A percentile compares a stretch with the other conserved stretches of the same genome.
Conservation (phyloP, 306 rosid species). For the Chamaecrista fasciculata region DNA sequence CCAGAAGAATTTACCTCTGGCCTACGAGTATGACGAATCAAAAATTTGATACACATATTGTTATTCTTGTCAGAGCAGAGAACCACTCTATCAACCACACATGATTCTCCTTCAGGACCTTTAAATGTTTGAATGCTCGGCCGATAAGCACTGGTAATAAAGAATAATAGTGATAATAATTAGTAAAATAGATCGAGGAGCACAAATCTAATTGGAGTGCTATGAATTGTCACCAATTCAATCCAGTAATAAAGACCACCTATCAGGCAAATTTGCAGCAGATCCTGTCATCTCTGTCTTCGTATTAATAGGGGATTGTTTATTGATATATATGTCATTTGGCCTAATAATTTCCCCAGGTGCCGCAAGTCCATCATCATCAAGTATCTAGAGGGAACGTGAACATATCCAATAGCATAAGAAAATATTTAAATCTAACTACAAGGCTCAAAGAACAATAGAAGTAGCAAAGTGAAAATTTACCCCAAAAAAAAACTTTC, state of each 20-base stretch:
- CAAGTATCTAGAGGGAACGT: conserved; percentile 57
- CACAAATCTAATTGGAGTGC: not conserved
- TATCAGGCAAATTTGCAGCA: conserved; percentile 51
- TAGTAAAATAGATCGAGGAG: conserved; percentile 27
- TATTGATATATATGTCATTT: conserved; percentile 64
- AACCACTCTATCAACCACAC: conserved; percentile 81
- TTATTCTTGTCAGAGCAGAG: conserved; percentile 70
- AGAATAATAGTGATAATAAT: too few species aligned
- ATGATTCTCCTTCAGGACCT: conserved; percentile 73
- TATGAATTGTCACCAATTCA: not conserved
- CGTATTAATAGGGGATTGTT: conserved; percentile 62
- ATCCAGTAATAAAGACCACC: conserved; percentile 32
- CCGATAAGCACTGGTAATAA: conserved; percentile 53
- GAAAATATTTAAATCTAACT: not conserved
- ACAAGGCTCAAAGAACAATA: not conserved
- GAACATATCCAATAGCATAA: conserved; percentile 9
- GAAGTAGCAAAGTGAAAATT: too few species aligned
- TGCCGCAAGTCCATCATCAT: conserved; percentile 91
- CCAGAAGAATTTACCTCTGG: conserved; percentile 72
- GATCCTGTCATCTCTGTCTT: conserved; percentile 30
- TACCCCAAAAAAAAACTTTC: too few species aligned
- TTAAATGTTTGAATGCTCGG: conserved; percentile 43
- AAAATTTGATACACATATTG: conserved; percentile 66
- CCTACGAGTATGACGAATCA: conserved; percentile 87
- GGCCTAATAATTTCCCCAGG: conserved; percentile 83